phyloP scores from a whole-genome alignment of 495 filamentous ascomycete species.

The Hypomontagnella submonticulosa region DNA sequence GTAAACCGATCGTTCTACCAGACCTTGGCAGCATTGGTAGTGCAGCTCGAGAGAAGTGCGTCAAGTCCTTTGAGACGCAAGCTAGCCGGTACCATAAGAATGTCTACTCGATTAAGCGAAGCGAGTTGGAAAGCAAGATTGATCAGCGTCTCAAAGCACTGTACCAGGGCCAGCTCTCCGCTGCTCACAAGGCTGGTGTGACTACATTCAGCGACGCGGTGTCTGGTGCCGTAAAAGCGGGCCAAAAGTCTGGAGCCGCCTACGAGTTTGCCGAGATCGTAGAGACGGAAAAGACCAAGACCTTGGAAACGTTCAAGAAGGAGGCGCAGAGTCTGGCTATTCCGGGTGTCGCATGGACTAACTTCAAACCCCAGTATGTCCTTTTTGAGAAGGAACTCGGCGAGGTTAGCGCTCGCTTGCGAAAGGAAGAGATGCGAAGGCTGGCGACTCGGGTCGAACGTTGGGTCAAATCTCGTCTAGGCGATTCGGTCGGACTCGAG shows the following conservation, averaged over 20 bases:
- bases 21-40: conserved; percentile 83
- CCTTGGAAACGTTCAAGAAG: conserved; percentile 78
- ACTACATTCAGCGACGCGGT: conserved; percentile 89
- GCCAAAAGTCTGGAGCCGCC: conserved; percentile 85
- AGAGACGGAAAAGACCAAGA: conserved; percentile 77
- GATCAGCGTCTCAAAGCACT: conserved; percentile 87
- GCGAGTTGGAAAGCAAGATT: conserved; percentile 85
- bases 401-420: conserved; percentile 80
- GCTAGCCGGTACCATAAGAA: conserved; percentile 96
- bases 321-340: conserved; percentile 80
- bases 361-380: conserved; percentile 65
- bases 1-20: conserved; percentile 75
- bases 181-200: conserved; percentile 90
- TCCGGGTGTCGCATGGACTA: conserved; percentile 82
- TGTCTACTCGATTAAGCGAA: conserved; percentile 85
- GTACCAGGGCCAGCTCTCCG: conserved; percentile 85
- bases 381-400: conserved; percentile 82
- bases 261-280: conserved; percentile 98
- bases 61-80: conserved; percentile 87
- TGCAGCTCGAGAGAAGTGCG: conserved; percentile 72
- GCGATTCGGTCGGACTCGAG: conserved; percentile 88
- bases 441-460: conserved; percentile 89
- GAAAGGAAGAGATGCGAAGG: conserved; percentile 95
- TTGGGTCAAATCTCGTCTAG: conserved; percentile 87
- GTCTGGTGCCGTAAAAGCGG: conserved; percentile 75